Base-by-base conservation (phyloP, 805 yeast species). In the Wickerhamiella kurtzmanii region DNA sequence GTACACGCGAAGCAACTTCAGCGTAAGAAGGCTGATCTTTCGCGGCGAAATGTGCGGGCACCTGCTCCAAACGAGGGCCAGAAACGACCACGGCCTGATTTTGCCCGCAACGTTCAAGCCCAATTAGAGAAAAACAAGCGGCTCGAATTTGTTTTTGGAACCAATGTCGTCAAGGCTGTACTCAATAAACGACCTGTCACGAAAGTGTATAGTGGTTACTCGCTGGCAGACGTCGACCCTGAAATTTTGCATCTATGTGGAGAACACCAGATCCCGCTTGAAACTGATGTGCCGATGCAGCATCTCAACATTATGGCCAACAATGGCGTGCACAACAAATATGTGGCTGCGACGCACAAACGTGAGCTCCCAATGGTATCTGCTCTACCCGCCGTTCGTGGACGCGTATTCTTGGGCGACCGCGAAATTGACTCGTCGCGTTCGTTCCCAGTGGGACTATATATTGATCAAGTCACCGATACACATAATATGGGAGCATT, bases 401-500 rank as follows among this genome's bases (percentile, higher is more conserved):
- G 16, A 17, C 5, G 20, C 4, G 15, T 45, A n/a, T 18, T 8
- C n/a, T 19, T 39, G 3, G 41, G 25, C 5, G 41, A 38, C n/a
- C 15, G 22, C 16, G 41, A 38, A n/a, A 19, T 38, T 17, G 18
- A 19, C 16, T 19, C 41, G 18, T 16, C 15, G 16, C 38, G 16
- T 44, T 46, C n/a, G 52, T 59, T 64, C 55, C 94, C 95, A 2
- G 56, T 87, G 16, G 95, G 86, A 0, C 53, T 86, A 2, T 85
- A 72, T 55, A 64, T 86, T 21, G 95, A 86, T 61, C 85, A 82
- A 49, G 71, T 87, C 40, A 76, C 83, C 13, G 95, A 86, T 61
- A 89, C 95, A 0, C 94, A 84, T 60, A 86, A 86, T 60, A 68
- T 84, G 54, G 96, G 96, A 5, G 92, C 89, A 20, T 76, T 86